A percentile compares a stretch with the other conserved stretches of the same genome.
Evolutionary conservation across 106 monocot genomes (phyloP).

Genomic region (Hemerocallis citrina): DNA sequence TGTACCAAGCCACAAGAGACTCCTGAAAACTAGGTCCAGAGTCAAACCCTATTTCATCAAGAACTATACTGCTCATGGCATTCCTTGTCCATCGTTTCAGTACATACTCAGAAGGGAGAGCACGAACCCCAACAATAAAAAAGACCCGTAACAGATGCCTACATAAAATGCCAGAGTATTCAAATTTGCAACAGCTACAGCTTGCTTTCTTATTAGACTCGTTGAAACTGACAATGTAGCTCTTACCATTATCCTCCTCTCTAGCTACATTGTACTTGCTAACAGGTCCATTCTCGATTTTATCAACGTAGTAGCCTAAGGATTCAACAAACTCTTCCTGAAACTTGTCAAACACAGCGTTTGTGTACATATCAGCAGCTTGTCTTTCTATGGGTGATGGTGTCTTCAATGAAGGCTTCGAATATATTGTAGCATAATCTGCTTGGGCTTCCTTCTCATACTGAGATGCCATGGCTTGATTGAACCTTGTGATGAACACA

Average conservation of each 20-base stretch:
- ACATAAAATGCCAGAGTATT: constrained; percentile 71
- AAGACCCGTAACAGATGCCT: constrained; percentile 78
- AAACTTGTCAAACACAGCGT: constrained; percentile 74
- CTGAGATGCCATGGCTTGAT: constrained; percentile 50
- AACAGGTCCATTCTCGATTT: constrained; percentile 51
- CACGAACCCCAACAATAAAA: constrained; percentile 58
- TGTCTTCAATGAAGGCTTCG: constrained; percentile 55
- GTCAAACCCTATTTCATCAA: constrained; percentile 32
- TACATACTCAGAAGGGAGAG: constrained; percentile 61
- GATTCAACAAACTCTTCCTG: constrained; percentile 93
- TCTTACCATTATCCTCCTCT: constrained; percentile 47
- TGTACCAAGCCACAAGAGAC: constrained; percentile 56
- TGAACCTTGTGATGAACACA: constrained; percentile 53
- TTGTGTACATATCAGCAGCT: constrained; percentile 67
- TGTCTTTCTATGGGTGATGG: constrained; percentile 86
- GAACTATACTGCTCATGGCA: constrained; percentile 25
- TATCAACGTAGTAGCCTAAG: constrained; percentile 65
- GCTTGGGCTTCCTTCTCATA: constrained; percentile 75
- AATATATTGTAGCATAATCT: constrained; percentile 49
- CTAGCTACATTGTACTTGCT: constrained; percentile 63
- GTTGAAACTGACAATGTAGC: constrained; percentile 33
- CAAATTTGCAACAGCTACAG: constrained; percentile 85
- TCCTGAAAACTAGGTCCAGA: constrained; percentile 40
- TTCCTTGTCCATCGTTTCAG: constrained; percentile 74
- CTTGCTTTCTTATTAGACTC: constrained; percentile 43